Percentiles rank a stretch among this genome's conserved stretches.
Evolutionary conservation across 1,284 basidiomycete species (phyloP).

Genomic region (Boletus albobrunnescens): DNA sequence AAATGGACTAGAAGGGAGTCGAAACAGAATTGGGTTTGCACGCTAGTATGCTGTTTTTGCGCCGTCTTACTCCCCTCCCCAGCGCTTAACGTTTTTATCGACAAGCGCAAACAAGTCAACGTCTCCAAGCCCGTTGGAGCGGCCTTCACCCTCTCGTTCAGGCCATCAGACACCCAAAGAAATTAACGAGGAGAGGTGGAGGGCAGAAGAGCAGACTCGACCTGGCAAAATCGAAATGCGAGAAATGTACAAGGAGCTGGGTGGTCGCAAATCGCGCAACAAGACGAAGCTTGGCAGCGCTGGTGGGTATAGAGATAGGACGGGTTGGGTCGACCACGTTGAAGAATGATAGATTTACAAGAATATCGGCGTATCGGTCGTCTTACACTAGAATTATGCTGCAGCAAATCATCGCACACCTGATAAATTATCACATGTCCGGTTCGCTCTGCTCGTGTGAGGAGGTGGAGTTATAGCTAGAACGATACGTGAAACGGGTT

Average conservation of each 20-base stretch:
- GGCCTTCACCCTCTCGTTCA: conserved; percentile 51
- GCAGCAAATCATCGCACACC: too few relatives aligned
- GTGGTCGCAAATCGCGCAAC: conserved; percentile 75
- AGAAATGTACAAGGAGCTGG: conserved; percentile 84
- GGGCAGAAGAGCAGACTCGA: conserved; percentile 47
- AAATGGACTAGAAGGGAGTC: conserved; percentile 86
- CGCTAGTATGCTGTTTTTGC: not conserved
- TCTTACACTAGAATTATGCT: too few relatives aligned
- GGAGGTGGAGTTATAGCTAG: too few relatives aligned
- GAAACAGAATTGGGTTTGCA: conserved; percentile 75
- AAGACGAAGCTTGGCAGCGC: conserved; percentile 61
- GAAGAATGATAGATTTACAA: conserved; percentile 22
- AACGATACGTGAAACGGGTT: too few relatives aligned
- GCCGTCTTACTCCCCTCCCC: conserved; percentile 1
- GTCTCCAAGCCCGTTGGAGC: conserved; percentile 41
- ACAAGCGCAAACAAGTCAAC: conserved; percentile 45
- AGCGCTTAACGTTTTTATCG: conserved; percentile 60
- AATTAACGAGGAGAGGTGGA: conserved; percentile 72
- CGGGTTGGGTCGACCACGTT: conserved; percentile 56
- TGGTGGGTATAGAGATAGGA: conserved; percentile 57
- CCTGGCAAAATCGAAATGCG: conserved; percentile 81
- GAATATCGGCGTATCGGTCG: too few relatives aligned
- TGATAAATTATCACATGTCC: too few relatives aligned
- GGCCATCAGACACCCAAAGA: conserved; percentile 79
- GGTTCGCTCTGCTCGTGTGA: too few relatives aligned